A percentile compares a stretch with the other conserved stretches of the same genome.
Evolutionary conservation across 768 basidiomycete species (phyloP).

Genomic region (Russula foetens): DNA sequence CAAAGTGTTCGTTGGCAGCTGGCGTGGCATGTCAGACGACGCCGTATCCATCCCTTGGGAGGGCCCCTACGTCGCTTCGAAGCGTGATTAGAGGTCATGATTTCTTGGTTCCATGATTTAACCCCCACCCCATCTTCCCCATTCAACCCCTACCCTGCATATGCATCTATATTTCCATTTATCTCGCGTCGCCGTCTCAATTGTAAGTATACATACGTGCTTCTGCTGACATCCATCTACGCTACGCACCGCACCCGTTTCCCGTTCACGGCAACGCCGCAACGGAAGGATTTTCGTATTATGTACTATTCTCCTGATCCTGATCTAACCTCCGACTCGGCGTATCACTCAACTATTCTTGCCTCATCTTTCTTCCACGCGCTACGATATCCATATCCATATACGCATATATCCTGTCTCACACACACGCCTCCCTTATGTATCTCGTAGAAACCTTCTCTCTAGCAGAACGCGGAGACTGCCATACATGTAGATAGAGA

Average conservation of each 20-base stretch:
- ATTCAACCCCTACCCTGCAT: not conserved
- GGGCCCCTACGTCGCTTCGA: conserved; percentile 55
- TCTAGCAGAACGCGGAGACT: conserved; percentile 1
- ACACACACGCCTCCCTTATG: not conserved
- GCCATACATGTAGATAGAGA: conserved; percentile 14
- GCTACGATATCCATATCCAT: conserved; percentile 4
- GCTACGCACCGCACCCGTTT: not conserved
- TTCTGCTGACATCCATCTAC: not conserved
- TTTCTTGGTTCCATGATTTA: not conserved
- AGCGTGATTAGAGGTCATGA: conserved; percentile 23
- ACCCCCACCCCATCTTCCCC: not conserved
- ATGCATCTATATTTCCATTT: not conserved
- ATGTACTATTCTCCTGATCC: not conserved
- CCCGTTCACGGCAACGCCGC: not conserved
- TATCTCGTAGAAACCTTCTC: conserved; percentile 11
- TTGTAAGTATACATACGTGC: conserved; percentile 11
- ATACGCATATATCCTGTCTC: not conserved
- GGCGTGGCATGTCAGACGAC: conserved; percentile 44
- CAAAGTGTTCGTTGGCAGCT: conserved; percentile 62
- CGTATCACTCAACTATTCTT: conserved; percentile 9
- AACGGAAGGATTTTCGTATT: conserved; percentile 9
- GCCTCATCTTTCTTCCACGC: not conserved
- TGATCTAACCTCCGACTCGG: not conserved
- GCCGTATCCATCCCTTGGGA: conserved; percentile 49
- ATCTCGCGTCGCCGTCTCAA: not conserved